Percentiles rank a stretch among this genome's conserved stretches.
These are phyloP conservation scores for Sporisorium exsertum DNA, from an alignment of 1,284 basidiomycete species.

Conservation along the genomic window DNA sequence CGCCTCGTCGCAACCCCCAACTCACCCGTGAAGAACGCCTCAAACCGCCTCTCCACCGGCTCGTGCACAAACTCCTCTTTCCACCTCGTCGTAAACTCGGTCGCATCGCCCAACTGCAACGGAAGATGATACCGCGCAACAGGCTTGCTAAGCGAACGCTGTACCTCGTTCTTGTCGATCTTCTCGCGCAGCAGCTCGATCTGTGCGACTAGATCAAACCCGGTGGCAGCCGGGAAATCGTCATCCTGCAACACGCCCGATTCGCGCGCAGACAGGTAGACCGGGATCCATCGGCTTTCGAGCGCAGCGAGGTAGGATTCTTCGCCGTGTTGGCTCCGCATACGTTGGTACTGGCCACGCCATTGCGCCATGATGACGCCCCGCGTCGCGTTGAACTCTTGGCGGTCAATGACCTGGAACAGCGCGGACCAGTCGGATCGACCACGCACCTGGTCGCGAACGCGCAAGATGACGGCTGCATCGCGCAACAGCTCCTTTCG, in stretches of 20 bases:
- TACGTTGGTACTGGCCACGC: conserved; percentile 73
- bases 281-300: conserved; percentile 81
- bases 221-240: conserved; percentile 76
- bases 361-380: conserved; percentile 73
- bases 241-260: conserved; percentile 78
- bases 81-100: conserved; percentile 46
- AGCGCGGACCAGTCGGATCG: conserved; percentile 79
- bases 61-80: conserved; percentile 31
- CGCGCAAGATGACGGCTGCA: conserved; percentile 82
- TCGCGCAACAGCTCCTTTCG: conserved; percentile 88
- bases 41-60: conserved; percentile 20
- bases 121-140: conserved; percentile 42
- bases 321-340: conserved; percentile 77
- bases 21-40: conserved; percentile 27
- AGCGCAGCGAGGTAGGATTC: conserved; percentile 81
- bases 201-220: conserved; percentile 82
- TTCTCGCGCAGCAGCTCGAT: conserved; percentile 79
- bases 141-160: conserved; percentile 39
- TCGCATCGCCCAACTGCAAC: conserved; percentile 7
- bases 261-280: conserved; percentile 80
- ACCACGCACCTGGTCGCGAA: conserved; percentile 76
- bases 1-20: conserved; percentile 29
- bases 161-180: conserved; percentile 79
- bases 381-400: conserved; percentile 75
- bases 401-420: conserved; percentile 74